Base-by-base conservation (phyloP, 2,329 filamentous ascomycete species). In the Nannizziopsis arthrosporioides region DNA sequence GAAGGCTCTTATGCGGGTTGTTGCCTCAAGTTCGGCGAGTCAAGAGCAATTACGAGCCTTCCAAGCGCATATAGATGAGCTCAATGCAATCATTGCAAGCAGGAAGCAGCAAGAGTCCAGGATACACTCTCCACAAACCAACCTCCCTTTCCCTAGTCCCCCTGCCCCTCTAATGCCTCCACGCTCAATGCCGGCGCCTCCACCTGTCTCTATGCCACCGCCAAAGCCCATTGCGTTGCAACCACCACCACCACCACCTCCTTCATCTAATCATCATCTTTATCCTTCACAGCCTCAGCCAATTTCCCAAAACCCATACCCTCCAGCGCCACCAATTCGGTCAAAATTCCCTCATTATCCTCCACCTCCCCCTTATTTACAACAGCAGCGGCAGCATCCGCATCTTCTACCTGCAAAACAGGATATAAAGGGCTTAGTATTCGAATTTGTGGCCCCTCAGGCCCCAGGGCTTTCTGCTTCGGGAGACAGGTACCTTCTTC, bases 1-100 rank as follows among this genome's bases (percentile, higher is more conserved):
- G 32, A 74, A 73, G 53, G 68, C 69, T 4, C 55, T 74, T 54
- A 74, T 74, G 71, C 65, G 69, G 50, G 63, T 74, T 12, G 71
- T 74, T 19, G 71, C 71, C 2, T 70, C 69, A 5, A 73, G 69
- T 49, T 66, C 71, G 53, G 71, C 71, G 10, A 68, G 67, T 3
- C 68, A 69, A 51, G 69, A 71, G 51, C 70, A 74, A 51, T 59
- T 74, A 17, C 68, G 67, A 44, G 64, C 69, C 47, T 74, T 74
- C 51, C 71, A 74, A 53, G 64, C 65, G 27, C 71, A 74, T 53
- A 73, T 74, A 44, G 71, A 74, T 52, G 70, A 73, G 49, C 64
- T 74, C 9, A 73, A 73, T 51, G 69, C 67, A 1, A 71, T 73
- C 27, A 68, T 74, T 47, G 67, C 68, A 47, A 60, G 63, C n/a